Conservation (phyloP, 1,139 yeast genomes). For the Meyerozyma sp. region DNA sequence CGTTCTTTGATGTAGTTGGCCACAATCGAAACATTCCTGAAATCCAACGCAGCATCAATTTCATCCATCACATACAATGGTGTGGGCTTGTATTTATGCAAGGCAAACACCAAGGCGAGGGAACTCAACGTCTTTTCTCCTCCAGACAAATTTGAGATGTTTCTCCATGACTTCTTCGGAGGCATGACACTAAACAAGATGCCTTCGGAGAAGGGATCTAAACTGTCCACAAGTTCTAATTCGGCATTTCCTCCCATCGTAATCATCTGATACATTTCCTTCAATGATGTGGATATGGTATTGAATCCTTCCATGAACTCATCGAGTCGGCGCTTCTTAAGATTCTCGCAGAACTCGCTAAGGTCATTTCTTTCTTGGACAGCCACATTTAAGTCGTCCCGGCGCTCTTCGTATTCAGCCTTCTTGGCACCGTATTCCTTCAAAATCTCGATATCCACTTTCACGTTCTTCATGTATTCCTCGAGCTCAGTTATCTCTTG, state of each 20-base stretch:
- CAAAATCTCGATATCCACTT: conserved; percentile 69
- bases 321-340: conserved; percentile 69
- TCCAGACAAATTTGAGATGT: conserved; percentile 90
- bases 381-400: conserved; percentile 62
- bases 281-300: conserved; percentile 78
- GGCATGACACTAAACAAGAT: conserved; percentile 98
- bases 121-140: conserved; percentile 97
- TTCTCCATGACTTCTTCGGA: conserved; percentile 96
- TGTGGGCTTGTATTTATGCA: conserved; percentile 94
- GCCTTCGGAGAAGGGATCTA: conserved; percentile 98
- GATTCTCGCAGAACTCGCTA: conserved; percentile 59
- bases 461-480: conserved; percentile 49
- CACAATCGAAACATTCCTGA: conserved; percentile 92
- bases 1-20: conserved; percentile 95
- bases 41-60: conserved; percentile 97
- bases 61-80: conserved; percentile 99
- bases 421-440: conserved; percentile 71
- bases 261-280: conserved; percentile 97
- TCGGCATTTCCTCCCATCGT: conserved; percentile 99
- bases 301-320: conserved; percentile 95
- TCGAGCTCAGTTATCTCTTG: conserved; percentile 53
- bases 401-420: conserved; percentile 58
- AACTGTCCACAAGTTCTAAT: conserved; percentile 86
- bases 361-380: conserved; percentile 63
- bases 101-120: conserved; percentile 90